Percentiles rank a stretch among this genome's conserved stretches.
Evolutionary conservation across 441 rosid species (phyloP).

Genomic region (Rhodomyrtus psidioides): DNA sequence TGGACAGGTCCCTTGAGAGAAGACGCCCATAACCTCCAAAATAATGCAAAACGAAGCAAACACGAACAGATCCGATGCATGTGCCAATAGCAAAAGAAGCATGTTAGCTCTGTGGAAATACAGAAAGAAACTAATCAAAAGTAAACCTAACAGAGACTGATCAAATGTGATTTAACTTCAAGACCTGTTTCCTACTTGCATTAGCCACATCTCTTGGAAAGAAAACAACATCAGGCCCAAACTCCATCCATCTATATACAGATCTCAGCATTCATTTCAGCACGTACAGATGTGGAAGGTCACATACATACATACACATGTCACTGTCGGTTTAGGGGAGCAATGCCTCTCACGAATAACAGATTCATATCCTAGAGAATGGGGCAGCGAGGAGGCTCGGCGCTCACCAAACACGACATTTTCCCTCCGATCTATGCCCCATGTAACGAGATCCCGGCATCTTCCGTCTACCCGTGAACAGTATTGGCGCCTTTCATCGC

Average conservation of each 20-base stretch:
- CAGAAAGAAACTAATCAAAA: not conserved
- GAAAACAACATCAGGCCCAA: not conserved
- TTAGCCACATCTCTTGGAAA: not conserved
- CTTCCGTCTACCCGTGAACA: not conserved
- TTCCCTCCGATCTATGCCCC: not conserved
- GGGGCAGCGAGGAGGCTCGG: not conserved
- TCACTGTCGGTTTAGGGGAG: not conserved
- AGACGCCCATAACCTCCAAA: not conserved
- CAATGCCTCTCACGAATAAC: not conserved
- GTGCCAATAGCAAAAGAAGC: not conserved
- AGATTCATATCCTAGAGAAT: not conserved
- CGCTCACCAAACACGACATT: not conserved
- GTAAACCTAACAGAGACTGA: not conserved
- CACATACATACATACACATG: not conserved
- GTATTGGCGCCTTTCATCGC: not conserved
- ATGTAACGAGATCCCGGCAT: not conserved
- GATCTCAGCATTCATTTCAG: not conserved
- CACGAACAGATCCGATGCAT: not conserved
- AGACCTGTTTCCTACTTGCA: not conserved
- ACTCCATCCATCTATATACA: not conserved
- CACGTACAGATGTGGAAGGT: not conserved
- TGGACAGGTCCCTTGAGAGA: not conserved
- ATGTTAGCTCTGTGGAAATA: not conserved
- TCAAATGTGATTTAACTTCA: not conserved
- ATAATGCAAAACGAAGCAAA: not conserved